A percentile compares a stretch with the other conserved stretches of the same genome.
phyloP scores from a whole-genome alignment of 495 filamentous ascomycete species.

The Talaromyces trachyspermus region DNA sequence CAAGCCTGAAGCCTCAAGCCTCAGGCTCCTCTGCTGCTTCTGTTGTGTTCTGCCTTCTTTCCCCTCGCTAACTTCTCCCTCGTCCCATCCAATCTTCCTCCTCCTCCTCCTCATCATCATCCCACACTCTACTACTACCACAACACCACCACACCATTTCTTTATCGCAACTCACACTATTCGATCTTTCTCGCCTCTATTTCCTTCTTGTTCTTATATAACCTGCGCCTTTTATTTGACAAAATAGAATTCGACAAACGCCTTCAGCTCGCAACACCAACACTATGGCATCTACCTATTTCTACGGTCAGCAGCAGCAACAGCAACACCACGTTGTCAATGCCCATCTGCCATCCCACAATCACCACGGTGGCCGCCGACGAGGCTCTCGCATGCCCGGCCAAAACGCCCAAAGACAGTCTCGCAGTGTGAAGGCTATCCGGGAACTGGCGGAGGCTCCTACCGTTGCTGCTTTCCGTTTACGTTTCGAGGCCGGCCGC shows the following conservation, averaged over 20 bases:
- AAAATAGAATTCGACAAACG: not conserved
- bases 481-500: conserved; percentile 80
- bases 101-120: conserved; percentile 14
- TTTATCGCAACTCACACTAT: conserved; percentile 14
- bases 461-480: conserved; percentile 66
- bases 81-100: too few relatives aligned
- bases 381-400: conserved; percentile 75
- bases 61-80: too few relatives aligned
- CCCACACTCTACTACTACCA: conserved; percentile 1
- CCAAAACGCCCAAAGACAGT: conserved; percentile 79
- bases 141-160: conserved; percentile 8
- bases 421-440: conserved; percentile 73
- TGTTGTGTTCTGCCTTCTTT: too few relatives aligned
- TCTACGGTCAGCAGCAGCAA: conserved; percentile 55
- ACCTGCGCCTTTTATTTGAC: conserved; percentile 18
- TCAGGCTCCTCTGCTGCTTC: too few relatives aligned
- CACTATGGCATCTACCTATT: conserved; percentile 56
- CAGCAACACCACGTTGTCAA: conserved; percentile 50
- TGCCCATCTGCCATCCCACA: conserved; percentile 51
- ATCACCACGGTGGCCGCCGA: conserved; percentile 81
- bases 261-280: not conserved
- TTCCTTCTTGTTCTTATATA: conserved; percentile 29
- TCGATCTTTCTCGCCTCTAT: conserved; percentile 22
- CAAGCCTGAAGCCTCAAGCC: too few relatives aligned
- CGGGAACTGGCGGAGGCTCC: conserved; percentile 80